Evolutionary conservation across 371 early-diverging fungal species (phyloP), one percentile per base, ranked within the genome.

Genomic region (Mortierella sp.): DNA sequence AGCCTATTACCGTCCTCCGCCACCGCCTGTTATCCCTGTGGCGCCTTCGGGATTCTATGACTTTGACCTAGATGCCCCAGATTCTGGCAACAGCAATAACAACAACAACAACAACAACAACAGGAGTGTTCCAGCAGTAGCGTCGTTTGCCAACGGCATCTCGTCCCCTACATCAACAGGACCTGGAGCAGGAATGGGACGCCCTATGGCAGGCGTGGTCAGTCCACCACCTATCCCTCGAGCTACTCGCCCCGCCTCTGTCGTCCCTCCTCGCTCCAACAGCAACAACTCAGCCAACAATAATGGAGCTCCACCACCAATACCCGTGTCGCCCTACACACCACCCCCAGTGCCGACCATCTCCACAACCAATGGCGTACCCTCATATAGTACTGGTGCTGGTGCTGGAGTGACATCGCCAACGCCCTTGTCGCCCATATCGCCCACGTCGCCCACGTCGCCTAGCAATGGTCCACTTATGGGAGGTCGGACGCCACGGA

Each of bases 141-240:
- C 48, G 11, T 46, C 48, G 13, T 46, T 46, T 46, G 48, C 31
- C 59, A 59, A 59, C 31, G 16, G 31, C 11, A 3, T 11, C 1
- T 59, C 59, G 3, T 59, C 31, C 3, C 9, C 48, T 11, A 11
- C 48, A 9, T 9, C 48, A 46, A 59, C 59, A 59, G 59, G 16
- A 57, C 28, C 16, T 10, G 59, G 26, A 55, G 16, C 9, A 59
- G 59, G 31, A 59, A 0, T 31, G 14, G 31, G 26, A 59, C 13
- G 59, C 26, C 31, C 31, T 59, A 16, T 40, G 2, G 43, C 31
- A 5, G 59, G 59, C 28, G 31, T 59, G 16, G 59, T 28, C 14
- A 59, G 31, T 31, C 71, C 71, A 50, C 71, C 70, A 5, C 70
- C 71, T 9, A 71, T 71, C 51, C 71, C 71, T 2, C 71, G 71